These are phyloP conservation scores for Discostella stelligeroides DNA, from an alignment of 108 stramenopile genomes.

Conservation along the genomic window DNA sequence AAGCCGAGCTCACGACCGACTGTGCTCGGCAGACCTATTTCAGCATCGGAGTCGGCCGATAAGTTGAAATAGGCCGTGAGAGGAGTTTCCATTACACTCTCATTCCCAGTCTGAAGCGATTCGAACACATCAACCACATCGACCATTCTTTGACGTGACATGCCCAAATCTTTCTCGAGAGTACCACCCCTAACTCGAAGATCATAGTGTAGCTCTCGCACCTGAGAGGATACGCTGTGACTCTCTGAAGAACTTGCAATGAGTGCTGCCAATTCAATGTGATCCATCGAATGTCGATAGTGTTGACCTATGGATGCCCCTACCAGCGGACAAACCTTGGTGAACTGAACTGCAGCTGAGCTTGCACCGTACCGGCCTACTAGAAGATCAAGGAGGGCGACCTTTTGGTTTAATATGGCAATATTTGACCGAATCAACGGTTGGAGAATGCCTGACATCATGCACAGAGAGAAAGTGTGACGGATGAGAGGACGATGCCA, in stretches of 20 bases:
- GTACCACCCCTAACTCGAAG: conserved; percentile 71
- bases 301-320: conserved; percentile 87
- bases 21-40: conserved; percentile 63
- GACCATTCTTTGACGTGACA: conserved; percentile 64
- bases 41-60: conserved; percentile 56
- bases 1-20: conserved; percentile 89
- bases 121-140: conserved; percentile 45
- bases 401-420: conserved; percentile 75
- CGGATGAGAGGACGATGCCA: no score
- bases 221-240: not conserved
- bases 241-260: conserved; percentile 32
- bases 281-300: conserved; percentile 92
- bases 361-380: conserved; percentile 49
- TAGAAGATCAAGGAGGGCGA: conserved; percentile 62
- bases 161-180: conserved; percentile 66
- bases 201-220: conserved; percentile 69
- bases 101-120: conserved; percentile 14
- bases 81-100: conserved; percentile 12
- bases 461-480: not conserved
- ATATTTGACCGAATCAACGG: conserved; percentile 57
- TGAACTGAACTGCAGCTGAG: conserved; percentile 53
- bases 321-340: conserved; percentile 68
- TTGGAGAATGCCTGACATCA: conserved; percentile 35
- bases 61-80: conserved; percentile 78
- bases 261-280: conserved; percentile 70